phyloP scores from a whole-genome alignment of 768 basidiomycete genomes.

The Podaxis sp. region DNA sequence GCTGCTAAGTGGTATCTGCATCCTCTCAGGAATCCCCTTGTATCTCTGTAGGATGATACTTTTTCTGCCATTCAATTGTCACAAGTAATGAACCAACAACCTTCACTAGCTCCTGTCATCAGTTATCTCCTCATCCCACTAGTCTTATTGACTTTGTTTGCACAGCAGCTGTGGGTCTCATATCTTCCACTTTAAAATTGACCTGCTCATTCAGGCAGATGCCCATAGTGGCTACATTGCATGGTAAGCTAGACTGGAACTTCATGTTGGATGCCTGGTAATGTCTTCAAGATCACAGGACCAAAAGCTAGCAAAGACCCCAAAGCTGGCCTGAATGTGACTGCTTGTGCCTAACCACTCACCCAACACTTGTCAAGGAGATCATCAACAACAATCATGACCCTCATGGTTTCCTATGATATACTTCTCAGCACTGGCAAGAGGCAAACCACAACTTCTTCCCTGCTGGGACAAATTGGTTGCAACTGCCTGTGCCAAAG shows the following conservation, averaged over 20 bases:
- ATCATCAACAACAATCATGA: constrained; percentile 38
- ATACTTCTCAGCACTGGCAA: constrained; percentile 46
- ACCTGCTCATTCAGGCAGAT: background rate
- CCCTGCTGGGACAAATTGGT: constrained; percentile 40
- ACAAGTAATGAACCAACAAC: background rate
- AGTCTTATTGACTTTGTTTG: constrained; percentile 49
- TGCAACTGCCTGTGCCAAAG: constrained; percentile 36
- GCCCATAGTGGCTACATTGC: constrained; percentile 39
- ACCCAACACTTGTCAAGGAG: constrained; percentile 44
- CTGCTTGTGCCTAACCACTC: constrained; percentile 44
- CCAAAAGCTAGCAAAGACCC: constrained; percentile 51
- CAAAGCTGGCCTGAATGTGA: constrained; percentile 53
- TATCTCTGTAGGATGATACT: constrained; percentile 28
- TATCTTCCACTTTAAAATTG: background rate
- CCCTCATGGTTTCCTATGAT: constrained; percentile 36
- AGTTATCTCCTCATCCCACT: constrained; percentile 51
- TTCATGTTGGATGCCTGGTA: background rate
- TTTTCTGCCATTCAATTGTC: background rate
- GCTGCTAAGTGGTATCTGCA: constrained; percentile 35
- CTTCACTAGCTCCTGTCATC: constrained; percentile 32
- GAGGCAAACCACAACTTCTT: constrained; percentile 41
- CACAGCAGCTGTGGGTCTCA: constrained; percentile 46
- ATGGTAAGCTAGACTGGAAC: constrained; percentile 28
- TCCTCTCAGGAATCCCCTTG: background rate
- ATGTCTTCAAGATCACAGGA: constrained; percentile 37